Percentiles rank a stretch among this genome's conserved stretches.
Conservation (phyloP, 2,329 filamentous ascomycete genomes). For the Aspergillus sp. region DNA sequence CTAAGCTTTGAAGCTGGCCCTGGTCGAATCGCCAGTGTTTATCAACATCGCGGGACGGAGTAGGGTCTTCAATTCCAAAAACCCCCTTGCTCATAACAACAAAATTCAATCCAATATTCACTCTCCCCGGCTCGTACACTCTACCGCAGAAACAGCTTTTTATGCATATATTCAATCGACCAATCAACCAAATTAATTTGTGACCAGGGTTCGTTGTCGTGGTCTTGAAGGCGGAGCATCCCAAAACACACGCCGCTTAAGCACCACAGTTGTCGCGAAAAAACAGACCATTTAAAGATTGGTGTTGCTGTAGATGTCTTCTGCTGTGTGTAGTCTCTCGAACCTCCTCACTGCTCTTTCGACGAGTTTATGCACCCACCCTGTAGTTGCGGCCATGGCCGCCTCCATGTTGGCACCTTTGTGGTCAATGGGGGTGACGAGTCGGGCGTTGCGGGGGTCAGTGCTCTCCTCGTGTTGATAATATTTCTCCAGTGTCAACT, state of each 20-base stretch:
- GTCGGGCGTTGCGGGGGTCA: not conserved
- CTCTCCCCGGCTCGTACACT: not conserved
- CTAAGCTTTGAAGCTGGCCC: not conserved
- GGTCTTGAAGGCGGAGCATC: not conserved
- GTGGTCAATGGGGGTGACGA: not conserved
- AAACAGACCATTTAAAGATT: not conserved
- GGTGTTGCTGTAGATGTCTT: not conserved
- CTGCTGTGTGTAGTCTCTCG: not conserved
- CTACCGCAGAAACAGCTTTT: not conserved
- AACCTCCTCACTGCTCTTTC: conserved; percentile 1
- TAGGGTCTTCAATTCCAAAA: not conserved
- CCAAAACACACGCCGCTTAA: not conserved
- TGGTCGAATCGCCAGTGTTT: not conserved
- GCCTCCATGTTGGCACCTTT: not conserved
- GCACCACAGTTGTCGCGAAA: not conserved
- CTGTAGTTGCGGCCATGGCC: not conserved
- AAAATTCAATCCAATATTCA: not conserved
- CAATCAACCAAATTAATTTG: not conserved
- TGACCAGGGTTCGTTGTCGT: not conserved
- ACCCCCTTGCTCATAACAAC: not conserved
- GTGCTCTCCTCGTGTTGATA: not conserved
- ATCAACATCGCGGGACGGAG: not conserved
- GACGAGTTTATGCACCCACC: conserved; percentile 2
- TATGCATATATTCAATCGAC: not conserved
- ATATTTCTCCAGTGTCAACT: not conserved